These are phyloP conservation scores for Boletales sp. DNA, from an alignment of 768 basidiomycete genomes.

Conservation along the genomic window DNA sequence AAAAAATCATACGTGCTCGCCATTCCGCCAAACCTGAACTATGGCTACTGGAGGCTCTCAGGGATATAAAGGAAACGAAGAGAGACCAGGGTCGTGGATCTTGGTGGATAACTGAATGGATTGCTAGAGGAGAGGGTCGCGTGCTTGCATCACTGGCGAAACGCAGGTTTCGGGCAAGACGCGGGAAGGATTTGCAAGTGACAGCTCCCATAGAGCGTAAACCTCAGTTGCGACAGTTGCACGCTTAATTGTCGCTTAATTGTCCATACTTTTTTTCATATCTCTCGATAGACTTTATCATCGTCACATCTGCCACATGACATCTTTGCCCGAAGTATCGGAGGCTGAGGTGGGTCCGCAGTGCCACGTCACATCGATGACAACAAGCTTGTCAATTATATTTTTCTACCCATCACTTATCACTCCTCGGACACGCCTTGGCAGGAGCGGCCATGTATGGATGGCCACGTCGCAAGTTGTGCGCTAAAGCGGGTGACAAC, in stretches of 20 bases:
- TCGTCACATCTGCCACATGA: too few relatives aligned
- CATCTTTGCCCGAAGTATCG: too few relatives aligned
- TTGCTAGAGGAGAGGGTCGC: constrained; percentile 21
- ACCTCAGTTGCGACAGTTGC: constrained; percentile 1
- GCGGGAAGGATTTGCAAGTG: constrained; percentile 2
- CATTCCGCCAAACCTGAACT: constrained; percentile 32
- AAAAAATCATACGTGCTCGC: constrained; percentile 18
- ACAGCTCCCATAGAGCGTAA: not conserved
- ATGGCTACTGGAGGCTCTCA: constrained; percentile 37
- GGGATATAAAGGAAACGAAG: constrained; percentile 33
- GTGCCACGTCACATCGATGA: too few relatives aligned
- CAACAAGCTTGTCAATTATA: too few relatives aligned
- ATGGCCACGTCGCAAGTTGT: too few relatives aligned
- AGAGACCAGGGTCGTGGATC: constrained; percentile 25
- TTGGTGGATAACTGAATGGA: constrained; percentile 27
- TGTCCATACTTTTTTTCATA: too few relatives aligned
- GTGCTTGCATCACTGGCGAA: constrained; percentile 14
- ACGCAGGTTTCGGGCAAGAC: constrained; percentile 14
- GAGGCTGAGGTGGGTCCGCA: too few relatives aligned
- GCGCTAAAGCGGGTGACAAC: too few relatives aligned
- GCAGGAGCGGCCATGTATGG: too few relatives aligned
- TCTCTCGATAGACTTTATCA: too few relatives aligned
- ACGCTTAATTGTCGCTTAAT: constrained; percentile 1
- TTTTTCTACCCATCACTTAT: too few relatives aligned
- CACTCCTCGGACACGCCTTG: too few relatives aligned